A percentile compares a stretch with the other conserved stretches of the same genome.
Evolutionary conservation across 2,329 filamentous ascomycete species (phyloP).

Genomic region (Aotearoamyces nothofagi): DNA sequence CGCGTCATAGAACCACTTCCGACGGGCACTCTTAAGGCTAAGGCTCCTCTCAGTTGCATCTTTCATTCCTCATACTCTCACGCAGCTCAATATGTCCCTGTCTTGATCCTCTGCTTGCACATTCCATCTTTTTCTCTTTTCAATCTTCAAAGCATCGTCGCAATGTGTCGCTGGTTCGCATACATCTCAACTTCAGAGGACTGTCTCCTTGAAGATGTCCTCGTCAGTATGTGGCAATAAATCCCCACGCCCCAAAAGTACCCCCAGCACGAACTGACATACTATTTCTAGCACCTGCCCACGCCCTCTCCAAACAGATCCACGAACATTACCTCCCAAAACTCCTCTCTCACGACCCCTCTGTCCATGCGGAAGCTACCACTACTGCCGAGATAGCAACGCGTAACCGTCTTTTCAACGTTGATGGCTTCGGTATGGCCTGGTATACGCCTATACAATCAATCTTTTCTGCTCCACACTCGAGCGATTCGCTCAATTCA

Average conservation of each 20-base stretch:
- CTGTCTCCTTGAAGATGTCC: constrained; percentile 37
- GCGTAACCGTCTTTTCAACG: constrained; percentile 36
- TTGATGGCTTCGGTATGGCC: constrained; percentile 37
- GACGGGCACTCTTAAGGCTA: too few species aligned
- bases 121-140: too few species aligned
- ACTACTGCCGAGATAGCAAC: constrained; percentile 28
- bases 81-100: too few species aligned
- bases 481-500: too few species aligned
- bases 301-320: constrained; percentile 28
- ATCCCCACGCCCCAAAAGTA: too few species aligned
- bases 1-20: too few species aligned
- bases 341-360: constrained; percentile 28
- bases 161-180: constrained; percentile 37
- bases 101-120: too few species aligned
- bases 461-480: constrained; percentile 15
- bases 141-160: constrained; percentile 3
- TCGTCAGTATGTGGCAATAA: constrained; percentile 22
- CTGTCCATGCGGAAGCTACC: constrained; percentile 18
- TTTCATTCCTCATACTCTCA: too few species aligned
- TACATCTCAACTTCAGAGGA: constrained; percentile 36
- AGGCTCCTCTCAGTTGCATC: too few species aligned
- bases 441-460: constrained; percentile 33
- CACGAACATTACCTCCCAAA: constrained; percentile 36
- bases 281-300: constrained; percentile 17
- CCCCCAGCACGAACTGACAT: too few species aligned